Evolutionary conservation across 257 asterid species (phyloP).

Genomic region (Fraxinus anomala): DNA sequence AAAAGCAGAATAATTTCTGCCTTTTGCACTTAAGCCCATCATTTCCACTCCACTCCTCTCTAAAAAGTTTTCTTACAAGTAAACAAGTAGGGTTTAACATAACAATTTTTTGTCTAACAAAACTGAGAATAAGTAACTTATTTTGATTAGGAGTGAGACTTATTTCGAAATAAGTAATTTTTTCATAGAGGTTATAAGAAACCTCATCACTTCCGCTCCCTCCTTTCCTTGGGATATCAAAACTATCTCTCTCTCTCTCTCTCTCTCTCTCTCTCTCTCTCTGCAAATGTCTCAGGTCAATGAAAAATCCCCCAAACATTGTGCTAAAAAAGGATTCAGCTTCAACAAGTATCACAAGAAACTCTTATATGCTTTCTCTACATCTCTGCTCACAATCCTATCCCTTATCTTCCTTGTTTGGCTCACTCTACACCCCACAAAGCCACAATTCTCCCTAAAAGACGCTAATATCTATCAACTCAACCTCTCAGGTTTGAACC

Average conservation of each 20-base stretch:
- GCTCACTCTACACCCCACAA: slow-evolving; percentile 73
- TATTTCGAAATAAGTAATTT: background rate
- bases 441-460: slow-evolving; percentile 67
- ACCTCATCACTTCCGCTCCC: slow-evolving; percentile 31
- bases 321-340: slow-evolving; percentile 52
- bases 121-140: background rate
- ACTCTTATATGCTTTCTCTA: slow-evolving; percentile 43
- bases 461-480: slow-evolving; percentile 69
- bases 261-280: slow-evolving; percentile 21
- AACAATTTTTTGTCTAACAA: too few species aligned
- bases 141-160: background rate
- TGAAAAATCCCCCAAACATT: slow-evolving; percentile 81
- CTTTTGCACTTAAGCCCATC: slow-evolving; percentile 18
- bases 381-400: slow-evolving; percentile 59
- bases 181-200: background rate
- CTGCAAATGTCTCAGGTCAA: slow-evolving; percentile 66
- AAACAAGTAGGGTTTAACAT: too few species aligned
- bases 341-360: slow-evolving; percentile 53
- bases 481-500: slow-evolving; percentile 59
- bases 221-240: slow-evolving; percentile 28
- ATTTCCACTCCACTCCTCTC: background rate
- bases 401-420: slow-evolving; percentile 68
- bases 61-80: background rate
- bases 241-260: too few species aligned
- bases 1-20: slow-evolving; percentile 43